Conservation (phyloP, 1,284 basidiomycete species). For the Ustilago xerochloae region DNA sequence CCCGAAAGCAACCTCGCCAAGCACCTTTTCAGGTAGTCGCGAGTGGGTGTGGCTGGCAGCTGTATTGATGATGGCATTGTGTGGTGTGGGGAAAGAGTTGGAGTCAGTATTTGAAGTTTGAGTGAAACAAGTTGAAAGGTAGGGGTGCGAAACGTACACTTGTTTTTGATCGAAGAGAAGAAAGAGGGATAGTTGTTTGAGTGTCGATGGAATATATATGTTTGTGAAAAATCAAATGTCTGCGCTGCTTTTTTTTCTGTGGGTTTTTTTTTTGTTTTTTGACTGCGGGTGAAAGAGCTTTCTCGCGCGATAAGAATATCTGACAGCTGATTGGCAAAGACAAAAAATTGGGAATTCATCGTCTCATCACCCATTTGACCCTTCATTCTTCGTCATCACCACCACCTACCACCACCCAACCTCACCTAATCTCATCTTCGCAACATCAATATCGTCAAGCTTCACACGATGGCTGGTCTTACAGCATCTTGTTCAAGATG, state of each 20-base stretch:
- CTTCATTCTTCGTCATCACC: slow-evolving; percentile 5
- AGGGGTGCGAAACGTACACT: slow-evolving; percentile 53
- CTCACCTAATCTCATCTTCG: background rate
- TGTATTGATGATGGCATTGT: slow-evolving; percentile 13
- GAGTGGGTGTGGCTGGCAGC: slow-evolving; percentile 64
- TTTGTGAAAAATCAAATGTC: background rate
- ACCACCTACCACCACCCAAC: no score
- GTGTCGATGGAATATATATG: slow-evolving; percentile 19
- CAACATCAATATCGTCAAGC: background rate
- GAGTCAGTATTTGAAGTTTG: background rate
- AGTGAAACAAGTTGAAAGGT: background rate
- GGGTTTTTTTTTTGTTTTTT: background rate
- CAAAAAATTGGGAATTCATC: slow-evolving; percentile 2
- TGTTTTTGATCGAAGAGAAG: slow-evolving; percentile 61
- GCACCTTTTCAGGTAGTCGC: slow-evolving; percentile 43
- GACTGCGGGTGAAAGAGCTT: background rate
- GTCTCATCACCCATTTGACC: background rate
- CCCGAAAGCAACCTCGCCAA: slow-evolving; percentile 48
- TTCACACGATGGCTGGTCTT: slow-evolving; percentile 25
- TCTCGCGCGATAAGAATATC: slow-evolving; percentile 26
- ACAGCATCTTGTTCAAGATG: slow-evolving; percentile 35
- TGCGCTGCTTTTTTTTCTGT: slow-evolving; percentile 3
- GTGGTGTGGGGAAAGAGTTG: background rate
- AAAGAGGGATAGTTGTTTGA: slow-evolving; percentile 8
- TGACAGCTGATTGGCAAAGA: background rate